phyloP scores from a whole-genome alignment of 768 basidiomycete species.

The Auriculariales sp. region DNA sequence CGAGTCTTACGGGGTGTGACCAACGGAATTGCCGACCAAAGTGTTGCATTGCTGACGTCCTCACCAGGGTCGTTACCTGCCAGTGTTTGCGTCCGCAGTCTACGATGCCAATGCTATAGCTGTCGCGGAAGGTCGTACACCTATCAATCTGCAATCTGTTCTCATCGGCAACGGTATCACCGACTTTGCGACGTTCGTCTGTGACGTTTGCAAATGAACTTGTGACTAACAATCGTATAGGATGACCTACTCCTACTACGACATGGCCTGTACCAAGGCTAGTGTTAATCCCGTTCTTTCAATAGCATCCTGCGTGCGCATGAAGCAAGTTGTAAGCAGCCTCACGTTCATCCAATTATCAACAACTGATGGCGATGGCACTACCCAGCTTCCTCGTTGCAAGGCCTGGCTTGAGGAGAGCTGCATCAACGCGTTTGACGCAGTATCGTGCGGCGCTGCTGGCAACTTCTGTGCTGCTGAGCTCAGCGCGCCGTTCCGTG shows the following conservation, averaged over 20 bases:
- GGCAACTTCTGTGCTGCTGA: constrained; percentile 25
- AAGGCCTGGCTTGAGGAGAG: constrained; percentile 20
- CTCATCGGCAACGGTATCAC: constrained; percentile 20
- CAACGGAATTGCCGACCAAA: not conserved
- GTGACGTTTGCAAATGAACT: not conserved
- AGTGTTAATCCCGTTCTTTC: constrained; percentile 3
- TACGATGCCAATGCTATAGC: constrained; percentile 18
- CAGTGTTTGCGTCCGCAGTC: constrained; percentile 20
- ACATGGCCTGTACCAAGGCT: constrained; percentile 6
- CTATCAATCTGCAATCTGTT: constrained; percentile 10
- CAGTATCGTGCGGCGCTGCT: constrained; percentile 28
- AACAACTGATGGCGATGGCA: not conserved
- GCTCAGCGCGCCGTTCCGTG: constrained; percentile 23
- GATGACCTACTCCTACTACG: constrained; percentile 5
- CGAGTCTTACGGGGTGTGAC: constrained; percentile 37
- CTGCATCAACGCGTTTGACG: constrained; percentile 30
- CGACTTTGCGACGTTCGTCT: constrained; percentile 2
- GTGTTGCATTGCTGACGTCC: not conserved
- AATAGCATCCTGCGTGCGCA: constrained; percentile 1
- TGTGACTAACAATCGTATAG: not conserved
- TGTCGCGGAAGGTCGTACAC: constrained; percentile 12
- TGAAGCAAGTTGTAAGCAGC: not conserved
- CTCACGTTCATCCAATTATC: not conserved
- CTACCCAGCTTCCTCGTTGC: constrained; percentile 28
- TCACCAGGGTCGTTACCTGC: constrained; percentile 7